phyloP scores from a whole-genome alignment of 139 green algal genomes.

The Tetradesmus lagerheimii region DNA sequence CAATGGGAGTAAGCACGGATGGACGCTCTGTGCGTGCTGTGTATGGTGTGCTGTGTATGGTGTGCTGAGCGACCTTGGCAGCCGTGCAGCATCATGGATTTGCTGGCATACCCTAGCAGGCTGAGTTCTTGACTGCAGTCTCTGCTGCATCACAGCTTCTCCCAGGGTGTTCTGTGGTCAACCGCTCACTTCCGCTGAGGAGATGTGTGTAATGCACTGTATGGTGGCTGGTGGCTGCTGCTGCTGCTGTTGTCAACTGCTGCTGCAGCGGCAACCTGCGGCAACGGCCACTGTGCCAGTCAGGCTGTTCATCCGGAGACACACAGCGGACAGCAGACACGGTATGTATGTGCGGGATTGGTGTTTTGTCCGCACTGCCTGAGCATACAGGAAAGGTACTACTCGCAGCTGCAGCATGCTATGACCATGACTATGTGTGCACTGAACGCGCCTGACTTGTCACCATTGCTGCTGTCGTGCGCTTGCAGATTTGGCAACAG shows the following conservation, averaged over 20 bases:
- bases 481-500: neutral
- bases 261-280: neutral
- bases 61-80: no score
- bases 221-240: neutral
- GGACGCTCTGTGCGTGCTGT: neutral
- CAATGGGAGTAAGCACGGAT: neutral
- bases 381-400: neutral
- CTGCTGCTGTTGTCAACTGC: no score
- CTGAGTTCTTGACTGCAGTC: no score
- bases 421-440: neutral
- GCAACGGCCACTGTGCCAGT: neutral
- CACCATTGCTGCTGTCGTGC: neutral
- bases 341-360: neutral
- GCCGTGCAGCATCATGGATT: no score
- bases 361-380: no score
- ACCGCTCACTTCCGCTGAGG: no score
- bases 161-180: no score
- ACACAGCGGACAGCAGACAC: neutral
- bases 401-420: neutral
- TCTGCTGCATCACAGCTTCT: no score
- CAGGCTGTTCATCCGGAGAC: slow-evolving; percentile 5
- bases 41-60: no score
- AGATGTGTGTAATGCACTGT: neutral
- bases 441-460: no score
- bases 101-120: no score